Base-by-base conservation (phyloP, 345 rosid genomes). In the Raphanus sativus region DNA sequence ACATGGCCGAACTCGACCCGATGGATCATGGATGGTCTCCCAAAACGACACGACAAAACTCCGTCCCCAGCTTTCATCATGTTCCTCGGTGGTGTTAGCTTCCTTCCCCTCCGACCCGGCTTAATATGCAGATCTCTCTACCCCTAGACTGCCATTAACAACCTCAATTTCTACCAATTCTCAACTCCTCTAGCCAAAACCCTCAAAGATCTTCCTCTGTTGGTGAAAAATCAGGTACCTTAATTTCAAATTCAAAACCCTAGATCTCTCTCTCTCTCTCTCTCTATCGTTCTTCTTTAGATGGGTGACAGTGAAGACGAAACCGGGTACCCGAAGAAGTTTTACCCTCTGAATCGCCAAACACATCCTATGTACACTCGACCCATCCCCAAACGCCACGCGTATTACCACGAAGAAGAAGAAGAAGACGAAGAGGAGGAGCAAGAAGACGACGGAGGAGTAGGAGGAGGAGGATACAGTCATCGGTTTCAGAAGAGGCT, bases 271-370 rank as follows among this genome's bases (percentile, higher is more conserved):
- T 36, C 42, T 34, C 63, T 28, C 29, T 28, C 3, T 61, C 42
- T 2, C 73, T 48, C 74, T 40, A 40, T 40, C 48, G 48, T 40
- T 40, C 48, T 38, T 38, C 45, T 38, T 32, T 10, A 38, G 45
- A 40, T 40, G 48, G 98, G 85, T 75, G 90, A 87, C 55, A 82
- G 80, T 24, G 94, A 89, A 80, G 96, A 89, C 62, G 90, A 90
- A 80, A 88, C 84, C 1, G 84, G 93, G 75, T 92, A 87, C 77
- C 87, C 90, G 0, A 83, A 83, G 65, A 89, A 92, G 56, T 71
- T 78, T 0, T 88, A 86, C 77, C 86, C 81, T 40, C 71, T 74
- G 48, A 40, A 40, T 40, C 48, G 48, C 4, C 48, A 42, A n/a
- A 50, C 17, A 7, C 55, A 50, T 50, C 55, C 55, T 2, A 50